phyloP scores from a whole-genome alignment of 345 rosid species.

The Eucalyptus regnans region DNA sequence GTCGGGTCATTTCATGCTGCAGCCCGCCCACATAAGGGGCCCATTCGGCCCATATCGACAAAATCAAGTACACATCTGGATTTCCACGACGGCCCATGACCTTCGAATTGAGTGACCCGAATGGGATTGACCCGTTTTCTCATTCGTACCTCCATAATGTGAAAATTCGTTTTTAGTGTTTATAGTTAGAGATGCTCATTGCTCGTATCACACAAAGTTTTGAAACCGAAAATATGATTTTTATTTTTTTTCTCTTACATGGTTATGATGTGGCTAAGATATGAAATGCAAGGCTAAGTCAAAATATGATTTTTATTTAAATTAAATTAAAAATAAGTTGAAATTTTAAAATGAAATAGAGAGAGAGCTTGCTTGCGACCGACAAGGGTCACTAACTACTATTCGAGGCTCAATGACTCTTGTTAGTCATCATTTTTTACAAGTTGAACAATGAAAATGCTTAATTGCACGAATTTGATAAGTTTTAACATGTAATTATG shows the following conservation, averaged over 20 bases:
- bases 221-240: too few relatives aligned
- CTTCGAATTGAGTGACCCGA: background rate
- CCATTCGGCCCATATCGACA: background rate
- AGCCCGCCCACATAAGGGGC: background rate
- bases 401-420: fast-evolving
- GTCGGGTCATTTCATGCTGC: background rate
- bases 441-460: too few relatives aligned
- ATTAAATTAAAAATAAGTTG: too few relatives aligned
- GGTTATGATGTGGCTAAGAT: background rate
- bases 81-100: background rate
- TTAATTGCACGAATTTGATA: too few relatives aligned
- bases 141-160: background rate
- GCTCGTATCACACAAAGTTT: background rate
- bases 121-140: background rate
- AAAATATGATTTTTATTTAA: too few relatives aligned
- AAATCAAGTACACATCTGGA: background rate
- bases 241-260: background rate
- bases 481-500: too few relatives aligned
- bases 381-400: too few relatives aligned
- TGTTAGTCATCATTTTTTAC: too few relatives aligned
- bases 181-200: background rate
- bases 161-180: background rate
- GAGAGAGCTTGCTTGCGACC: too few relatives aligned
- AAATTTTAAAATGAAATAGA: too few relatives aligned
- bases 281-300: background rate